Base-by-base conservation (phyloP, 2,329 filamentous ascomycete genomes). In the Monosporascus sp. region DNA sequence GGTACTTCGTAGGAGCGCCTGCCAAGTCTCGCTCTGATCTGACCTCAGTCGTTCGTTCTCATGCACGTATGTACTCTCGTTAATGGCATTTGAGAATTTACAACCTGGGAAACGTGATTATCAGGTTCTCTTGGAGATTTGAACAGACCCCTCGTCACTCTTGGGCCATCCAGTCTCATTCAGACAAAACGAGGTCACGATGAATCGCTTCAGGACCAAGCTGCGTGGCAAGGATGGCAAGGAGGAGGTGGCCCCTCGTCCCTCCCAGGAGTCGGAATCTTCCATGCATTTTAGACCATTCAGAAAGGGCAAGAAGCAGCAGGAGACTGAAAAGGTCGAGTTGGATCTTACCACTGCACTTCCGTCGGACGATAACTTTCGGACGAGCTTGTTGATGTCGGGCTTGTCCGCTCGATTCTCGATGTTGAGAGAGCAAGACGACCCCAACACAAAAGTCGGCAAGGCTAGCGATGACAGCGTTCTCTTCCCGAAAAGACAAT, bases 401-500 rank as follows among this genome's bases (percentile, higher is more conserved):
- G 93, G 92, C 43, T 80, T 99, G 5, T 97, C 93, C 0, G 91
- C 92, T 14, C 86, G 94, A 7, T 99, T 99, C 70, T 97, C 93
- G 62, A 97, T 97, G 93, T 76, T 97, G 34, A 81, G 91, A 64
- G 93, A 97, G 71, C 93, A 97, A 69, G 92, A 97, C 68, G 91
- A 97, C 64, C 93, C 93, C 1, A 87, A 78, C 57, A 93, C 91
- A 2, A 88, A 91, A 69, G 81, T 97, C 34, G 93, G 93, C 54
- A 97, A 97, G 71, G 93, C 93, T 17, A 94, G 89, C 70, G 93
- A 97, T 67, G 93, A 97, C 71, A 97, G 92, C 61, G 92, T 97
- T 3, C 74, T 97, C 20, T 88, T 85, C 58, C 89, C 89, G 3
- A 92, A 90, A 64, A 83, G 91, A 51, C 86, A 88, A 59, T 96